These are phyloP conservation scores for Agaricus sinodeliciosus DNA, from an alignment of 768 basidiomycete genomes.

Conservation along the genomic window DNA sequence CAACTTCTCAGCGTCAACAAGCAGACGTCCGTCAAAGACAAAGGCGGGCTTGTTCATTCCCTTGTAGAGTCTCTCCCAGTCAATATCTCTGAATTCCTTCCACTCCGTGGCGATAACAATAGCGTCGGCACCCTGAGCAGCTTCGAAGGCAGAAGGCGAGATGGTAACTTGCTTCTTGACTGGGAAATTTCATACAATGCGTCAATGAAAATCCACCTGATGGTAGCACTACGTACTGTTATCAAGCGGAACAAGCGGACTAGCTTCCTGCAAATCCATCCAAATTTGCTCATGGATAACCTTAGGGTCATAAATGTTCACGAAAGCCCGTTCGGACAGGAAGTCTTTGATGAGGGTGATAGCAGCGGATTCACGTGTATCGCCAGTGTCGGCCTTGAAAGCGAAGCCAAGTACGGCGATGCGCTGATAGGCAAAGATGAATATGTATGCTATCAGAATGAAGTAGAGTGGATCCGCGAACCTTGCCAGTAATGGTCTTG, in stretches of 20 bases:
- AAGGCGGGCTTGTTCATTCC: constrained; percentile 98
- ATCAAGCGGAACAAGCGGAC: constrained; percentile 56
- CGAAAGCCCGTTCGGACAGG: constrained; percentile 77
- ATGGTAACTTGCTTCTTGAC: constrained; percentile 90
- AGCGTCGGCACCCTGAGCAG: constrained; percentile 85
- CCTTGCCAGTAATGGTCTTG: constrained; percentile 96
- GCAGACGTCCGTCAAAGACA: constrained; percentile 88
- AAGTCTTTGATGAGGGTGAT: constrained; percentile 95
- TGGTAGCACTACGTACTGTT: constrained; percentile 46
- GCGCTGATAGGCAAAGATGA: constrained; percentile 35
- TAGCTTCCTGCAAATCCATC: constrained; percentile 65
- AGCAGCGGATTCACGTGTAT: constrained; percentile 95
- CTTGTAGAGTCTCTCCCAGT: constrained; percentile 82
- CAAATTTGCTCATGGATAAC: constrained; percentile 86
- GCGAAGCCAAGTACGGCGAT: constrained; percentile 98
- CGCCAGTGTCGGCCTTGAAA: constrained; percentile 99
- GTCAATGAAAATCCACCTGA: constrained; percentile 2
- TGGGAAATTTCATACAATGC: constrained; percentile 19
- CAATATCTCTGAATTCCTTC: constrained; percentile 92
- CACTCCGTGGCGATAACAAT: constrained; percentile 96
- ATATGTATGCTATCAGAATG: neutral
- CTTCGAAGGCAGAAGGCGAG: constrained; percentile 70
- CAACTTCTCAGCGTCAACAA: constrained; percentile 77
- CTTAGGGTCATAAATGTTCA: constrained; percentile 91
- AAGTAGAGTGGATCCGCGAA: constrained; percentile 28